Evolutionary conservation across 441 rosid species (phyloP), one percentile per base, ranked within the genome.

Genomic region (Heliophila coronopifolia): DNA sequence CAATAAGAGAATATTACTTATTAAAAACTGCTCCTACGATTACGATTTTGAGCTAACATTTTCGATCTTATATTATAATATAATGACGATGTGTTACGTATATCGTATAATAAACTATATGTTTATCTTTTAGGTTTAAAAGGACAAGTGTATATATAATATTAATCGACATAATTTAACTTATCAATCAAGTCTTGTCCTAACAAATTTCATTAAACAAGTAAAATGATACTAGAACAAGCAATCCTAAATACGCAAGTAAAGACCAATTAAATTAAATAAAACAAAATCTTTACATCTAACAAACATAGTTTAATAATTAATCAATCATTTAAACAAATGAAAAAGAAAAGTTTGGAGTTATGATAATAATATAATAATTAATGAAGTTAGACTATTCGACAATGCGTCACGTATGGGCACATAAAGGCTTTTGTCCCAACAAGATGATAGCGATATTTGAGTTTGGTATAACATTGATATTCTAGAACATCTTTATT

Each of bases 401-500:
- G 20, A 32, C 26, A 48, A 55, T 45, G 45, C 56, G 61, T 63
- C 56, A 63, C 56, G 61, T 38, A 46, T 61, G 34, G 59, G 34
- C 54, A 43, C 12, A 53, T 54, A 46, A 4, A 44, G 50, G n/a
- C n/a, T n/a, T 44, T 25, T 47, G 32, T 31, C 51, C 33, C 52
- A 63, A 63, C 68, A 33, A 63, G 52, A 55, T 41, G 63, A 63
- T 32, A 48, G 51, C 40, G 57, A 47, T 31, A 11, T 43, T 27
- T 38, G 38, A 44, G 62, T 47, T 55, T 63, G 68, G 62, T 47
- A 36, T 20, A 54, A 46, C 45, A 55, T 18, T 40, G 33, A 48
- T 55, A 49, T 63, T 63, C 56, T 54, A 46, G 67, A 54, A 54
- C 49, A 40, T 32, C 44, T 15, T 6, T 15, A 11, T 17, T 4